Conservation (phyloP, 2,329 filamentous ascomycete genomes). For the Xylariaceae sp. region DNA sequence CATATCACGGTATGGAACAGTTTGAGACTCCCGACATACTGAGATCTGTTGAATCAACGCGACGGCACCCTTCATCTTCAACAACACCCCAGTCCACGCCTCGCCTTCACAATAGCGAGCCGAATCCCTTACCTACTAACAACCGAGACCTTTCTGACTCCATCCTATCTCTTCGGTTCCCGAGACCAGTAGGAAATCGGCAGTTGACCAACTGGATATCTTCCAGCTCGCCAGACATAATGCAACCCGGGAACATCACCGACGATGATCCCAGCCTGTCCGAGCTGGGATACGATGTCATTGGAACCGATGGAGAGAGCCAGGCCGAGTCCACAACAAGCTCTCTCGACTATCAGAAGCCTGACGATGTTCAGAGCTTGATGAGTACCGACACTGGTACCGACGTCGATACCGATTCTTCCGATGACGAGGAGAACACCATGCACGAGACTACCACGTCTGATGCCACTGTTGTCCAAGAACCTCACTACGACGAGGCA, state of each 20-base stretch:
- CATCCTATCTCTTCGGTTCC: conserved; percentile 51
- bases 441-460: conserved; percentile 18
- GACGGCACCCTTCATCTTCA: conserved; percentile 8
- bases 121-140: conserved; percentile 15
- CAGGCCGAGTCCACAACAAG: conserved; percentile 46
- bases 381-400: conserved; percentile 38
- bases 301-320: conserved; percentile 50
- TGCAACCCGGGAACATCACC: conserved; percentile 40
- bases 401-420: conserved; percentile 40
- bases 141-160: conserved; percentile 31
- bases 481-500: conserved; percentile 21
- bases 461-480: conserved; percentile 20
- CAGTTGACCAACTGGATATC: conserved; percentile 56
- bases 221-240: conserved; percentile 52
- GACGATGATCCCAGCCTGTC: conserved; percentile 48
- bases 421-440: conserved; percentile 35
- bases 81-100: conserved; percentile 14
- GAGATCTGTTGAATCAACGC: conserved; percentile 26
- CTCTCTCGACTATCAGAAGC: conserved; percentile 44
- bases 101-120: conserved; percentile 29
- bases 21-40: conserved; percentile 28
- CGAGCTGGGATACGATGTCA: conserved; percentile 54
- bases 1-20: conserved; percentile 49
- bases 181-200: conserved; percentile 50
- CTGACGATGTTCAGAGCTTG: conserved; percentile 50